Base-by-base conservation (phyloP, 768 basidiomycete species). In the Termitomyces sp. region DNA sequence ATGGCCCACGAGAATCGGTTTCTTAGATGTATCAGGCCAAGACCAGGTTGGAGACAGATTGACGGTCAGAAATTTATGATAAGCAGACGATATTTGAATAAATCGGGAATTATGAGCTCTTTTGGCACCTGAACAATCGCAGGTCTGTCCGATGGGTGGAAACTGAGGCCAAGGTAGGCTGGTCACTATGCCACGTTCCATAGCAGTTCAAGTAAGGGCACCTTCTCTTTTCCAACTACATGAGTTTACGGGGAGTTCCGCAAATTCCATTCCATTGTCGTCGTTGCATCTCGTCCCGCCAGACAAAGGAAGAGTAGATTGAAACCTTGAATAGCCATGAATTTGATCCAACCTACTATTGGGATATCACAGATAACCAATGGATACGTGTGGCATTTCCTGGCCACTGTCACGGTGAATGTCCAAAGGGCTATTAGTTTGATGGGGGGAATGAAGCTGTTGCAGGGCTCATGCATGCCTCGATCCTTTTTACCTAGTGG, bases 261-360 rank as follows among this genome's bases (percentile, higher is more conserved):
- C 56, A 43, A n/a, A 38, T 37, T 15, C 21, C 38, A 26, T 49
- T 63, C 57, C 56, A 50, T 57, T 63, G 57, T 57, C 28, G 44
- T 41, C 35, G 30, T 38, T 47, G 50, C 37, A 53, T 23, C 40
- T 44, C 55, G 44, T 50, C 53, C 56, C 31, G 50, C 30, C 46
- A 64, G 64, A 64, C 62, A 64, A 64, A 63, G 64, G 40, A 64
- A 61, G 52, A 56, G 51, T 50, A 38, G 57, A 45, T 57, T 45
- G 45, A 52, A 47, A 52, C 41, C 51, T 53, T 47, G 53, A 53
- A 49, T 42, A 44, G 26, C 15, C 51, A 26, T 37, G 15, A 15
- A 38, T 17, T 38, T 26, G 50, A n/a, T n/a, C 35, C 37, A 23
- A 23, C 23, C 26, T 11, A 2, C 37, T 28, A 40, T 38, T 3